Evolutionary conservation across 2,329 filamentous ascomycete genomes (phyloP).

Genomic region (Rhinocladiella mackenziei): DNA sequence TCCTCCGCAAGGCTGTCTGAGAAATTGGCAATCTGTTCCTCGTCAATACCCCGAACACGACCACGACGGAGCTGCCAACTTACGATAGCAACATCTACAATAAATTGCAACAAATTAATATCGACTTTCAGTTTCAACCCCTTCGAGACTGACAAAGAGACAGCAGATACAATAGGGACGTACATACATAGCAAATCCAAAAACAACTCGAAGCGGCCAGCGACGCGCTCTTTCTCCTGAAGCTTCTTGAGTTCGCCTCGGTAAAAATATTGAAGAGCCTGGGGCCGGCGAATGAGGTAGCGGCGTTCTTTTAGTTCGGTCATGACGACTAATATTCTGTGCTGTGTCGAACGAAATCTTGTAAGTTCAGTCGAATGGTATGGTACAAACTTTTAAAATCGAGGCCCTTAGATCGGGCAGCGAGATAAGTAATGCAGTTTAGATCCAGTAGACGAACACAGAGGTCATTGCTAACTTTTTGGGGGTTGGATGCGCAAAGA

Average conservation of each 20-base stretch:
- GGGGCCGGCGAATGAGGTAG: constrained; percentile 33
- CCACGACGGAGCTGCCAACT: neutral
- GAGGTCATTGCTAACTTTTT: neutral
- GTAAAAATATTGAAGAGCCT: constrained; percentile 47
- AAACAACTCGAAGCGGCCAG: constrained; percentile 49
- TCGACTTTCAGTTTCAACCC: no score
- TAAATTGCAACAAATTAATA: neutral
- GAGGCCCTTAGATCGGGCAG: no score
- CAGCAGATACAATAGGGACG: no score
- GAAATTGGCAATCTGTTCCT: constrained; percentile 44
- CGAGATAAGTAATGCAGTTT: no score
- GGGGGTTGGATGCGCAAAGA: neutral
- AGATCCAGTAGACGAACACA: neutral
- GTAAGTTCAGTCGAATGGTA: no score
- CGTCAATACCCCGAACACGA: neutral
- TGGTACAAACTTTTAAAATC: no score
- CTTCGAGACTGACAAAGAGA: no score
- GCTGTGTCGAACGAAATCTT: neutral
- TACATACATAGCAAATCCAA: constrained; percentile 49
- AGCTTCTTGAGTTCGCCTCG: constrained; percentile 41
- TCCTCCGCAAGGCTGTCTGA: constrained; percentile 48
- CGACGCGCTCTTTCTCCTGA: constrained; percentile 44
- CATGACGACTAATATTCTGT: constrained; percentile 1
- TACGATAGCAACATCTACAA: constrained; percentile 8
- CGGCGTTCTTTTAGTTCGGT: constrained; percentile 12